Evolutionary conservation across 2,329 filamentous ascomycete genomes (phyloP).

Genomic region (Chrysosporium queenslandicum): DNA sequence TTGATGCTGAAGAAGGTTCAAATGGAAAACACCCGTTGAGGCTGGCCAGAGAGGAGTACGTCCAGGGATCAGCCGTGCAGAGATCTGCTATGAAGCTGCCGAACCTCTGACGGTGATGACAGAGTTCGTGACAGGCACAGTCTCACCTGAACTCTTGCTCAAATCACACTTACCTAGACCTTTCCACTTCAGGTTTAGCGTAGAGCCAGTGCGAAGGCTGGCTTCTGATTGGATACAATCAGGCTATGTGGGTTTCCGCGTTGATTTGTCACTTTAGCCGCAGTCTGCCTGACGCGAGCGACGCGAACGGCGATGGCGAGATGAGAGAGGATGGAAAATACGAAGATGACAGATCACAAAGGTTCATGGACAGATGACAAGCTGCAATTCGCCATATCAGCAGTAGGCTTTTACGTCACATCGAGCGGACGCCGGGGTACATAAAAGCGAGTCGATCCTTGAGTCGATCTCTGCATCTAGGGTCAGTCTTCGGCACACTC

Average conservation of each 20-base stretch:
- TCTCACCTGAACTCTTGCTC: not conserved
- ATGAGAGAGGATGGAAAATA: not conserved
- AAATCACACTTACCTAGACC: not conserved
- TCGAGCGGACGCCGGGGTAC: not conserved
- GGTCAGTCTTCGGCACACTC: not conserved
- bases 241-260: not conserved
- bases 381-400: slow-evolving; percentile 1
- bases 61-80: no score
- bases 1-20: no score
- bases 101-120: not conserved
- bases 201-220: not conserved
- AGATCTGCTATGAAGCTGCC: no score
- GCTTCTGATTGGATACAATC: slow-evolving; percentile 10
- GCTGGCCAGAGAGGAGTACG: no score
- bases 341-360: not conserved
- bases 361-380: not conserved
- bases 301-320: not conserved
- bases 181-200: slow-evolving; percentile 1
- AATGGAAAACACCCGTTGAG: no score
- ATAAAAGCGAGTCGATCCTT: not conserved
- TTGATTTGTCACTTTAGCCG: slow-evolving; percentile 14
- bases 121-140: not conserved
- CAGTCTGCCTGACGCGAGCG: not conserved
- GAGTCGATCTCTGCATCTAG: not conserved
- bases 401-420: not conserved